Conservation (phyloP, 2,329 filamentous ascomycete species). For the Ophiostoma sp. region DNA sequence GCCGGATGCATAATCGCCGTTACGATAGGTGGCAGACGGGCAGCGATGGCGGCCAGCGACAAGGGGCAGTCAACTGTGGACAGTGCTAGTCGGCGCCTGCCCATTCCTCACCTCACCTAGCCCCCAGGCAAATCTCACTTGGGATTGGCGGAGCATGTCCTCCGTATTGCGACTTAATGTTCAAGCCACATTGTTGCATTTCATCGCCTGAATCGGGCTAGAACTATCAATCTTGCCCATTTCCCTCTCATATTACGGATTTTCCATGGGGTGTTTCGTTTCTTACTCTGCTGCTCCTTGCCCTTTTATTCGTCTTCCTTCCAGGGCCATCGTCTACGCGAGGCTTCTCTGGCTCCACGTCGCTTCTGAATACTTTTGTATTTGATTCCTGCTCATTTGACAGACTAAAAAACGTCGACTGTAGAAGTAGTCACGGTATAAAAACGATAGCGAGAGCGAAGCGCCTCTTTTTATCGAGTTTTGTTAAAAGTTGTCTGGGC, state of each 20-base stretch:
- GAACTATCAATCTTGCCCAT: not conserved
- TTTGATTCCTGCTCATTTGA: not conserved
- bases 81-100: too few species aligned
- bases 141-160: slow-evolving; percentile 19
- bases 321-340: not conserved
- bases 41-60: not conserved
- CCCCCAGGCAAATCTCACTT: not conserved
- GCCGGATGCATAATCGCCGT: slow-evolving; percentile 10
- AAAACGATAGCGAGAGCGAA: not conserved
- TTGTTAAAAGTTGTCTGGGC: not conserved
- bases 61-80: too few species aligned
- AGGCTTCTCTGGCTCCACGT: not conserved
- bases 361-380: not conserved
- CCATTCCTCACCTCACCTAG: too few species aligned
- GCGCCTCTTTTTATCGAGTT: not conserved
- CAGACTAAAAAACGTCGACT: not conserved
- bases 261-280: not conserved
- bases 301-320: not conserved
- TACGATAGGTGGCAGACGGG: not conserved
- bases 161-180: not conserved
- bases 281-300: not conserved
- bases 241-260: not conserved
- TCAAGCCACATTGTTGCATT: not conserved
- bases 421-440: not conserved
- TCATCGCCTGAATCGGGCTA: not conserved